These are phyloP conservation scores for Apophysomyces trapeziformis DNA, from an alignment of 371 early-diverging fungal genomes.

Conservation along the genomic window DNA sequence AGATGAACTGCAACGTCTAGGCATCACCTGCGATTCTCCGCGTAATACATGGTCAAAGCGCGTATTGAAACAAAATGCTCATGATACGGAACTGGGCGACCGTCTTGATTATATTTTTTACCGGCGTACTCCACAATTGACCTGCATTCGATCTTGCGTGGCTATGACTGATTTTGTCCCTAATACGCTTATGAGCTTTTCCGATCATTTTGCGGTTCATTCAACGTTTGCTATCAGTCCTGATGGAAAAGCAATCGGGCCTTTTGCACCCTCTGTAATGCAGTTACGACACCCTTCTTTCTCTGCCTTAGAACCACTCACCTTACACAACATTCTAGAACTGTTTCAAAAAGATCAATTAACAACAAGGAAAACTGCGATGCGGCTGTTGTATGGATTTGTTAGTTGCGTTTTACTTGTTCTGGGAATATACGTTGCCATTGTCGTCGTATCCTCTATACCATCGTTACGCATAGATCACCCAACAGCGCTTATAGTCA, in stretches of 20 bases:
- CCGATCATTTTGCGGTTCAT: slow-evolving; percentile 65
- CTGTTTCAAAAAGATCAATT: slow-evolving; percentile 28
- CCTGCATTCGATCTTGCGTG: slow-evolving; percentile 46
- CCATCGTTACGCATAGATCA: not conserved
- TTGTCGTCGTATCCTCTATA: slow-evolving; percentile 12
- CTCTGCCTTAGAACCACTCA: slow-evolving; percentile 16
- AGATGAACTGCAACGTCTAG: slow-evolving; percentile 44
- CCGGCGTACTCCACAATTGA: slow-evolving; percentile 38
- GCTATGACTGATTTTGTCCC: slow-evolving; percentile 50
- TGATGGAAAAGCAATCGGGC: not conserved
- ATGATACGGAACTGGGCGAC: slow-evolving; percentile 49
- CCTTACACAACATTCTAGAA: slow-evolving; percentile 22
- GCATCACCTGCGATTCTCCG: slow-evolving; percentile 65
- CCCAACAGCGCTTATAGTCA: slow-evolving; percentile 8
- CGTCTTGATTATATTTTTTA: slow-evolving; percentile 68
- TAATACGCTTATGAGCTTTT: slow-evolving; percentile 42
- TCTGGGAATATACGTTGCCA: slow-evolving; percentile 20
- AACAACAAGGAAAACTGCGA: slow-evolving; percentile 20
- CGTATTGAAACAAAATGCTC: slow-evolving; percentile 26
- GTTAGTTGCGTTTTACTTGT: slow-evolving; percentile 16
- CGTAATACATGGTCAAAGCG: slow-evolving; percentile 57
- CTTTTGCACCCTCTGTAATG: not conserved
- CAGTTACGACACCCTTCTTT: slow-evolving; percentile 26
- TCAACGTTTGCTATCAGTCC: slow-evolving; percentile 41
- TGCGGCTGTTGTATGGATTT: slow-evolving; percentile 19